Evolutionary conservation across 2,329 filamentous ascomycete species (phyloP).

Genomic region (Ceratocystis ficicola): DNA sequence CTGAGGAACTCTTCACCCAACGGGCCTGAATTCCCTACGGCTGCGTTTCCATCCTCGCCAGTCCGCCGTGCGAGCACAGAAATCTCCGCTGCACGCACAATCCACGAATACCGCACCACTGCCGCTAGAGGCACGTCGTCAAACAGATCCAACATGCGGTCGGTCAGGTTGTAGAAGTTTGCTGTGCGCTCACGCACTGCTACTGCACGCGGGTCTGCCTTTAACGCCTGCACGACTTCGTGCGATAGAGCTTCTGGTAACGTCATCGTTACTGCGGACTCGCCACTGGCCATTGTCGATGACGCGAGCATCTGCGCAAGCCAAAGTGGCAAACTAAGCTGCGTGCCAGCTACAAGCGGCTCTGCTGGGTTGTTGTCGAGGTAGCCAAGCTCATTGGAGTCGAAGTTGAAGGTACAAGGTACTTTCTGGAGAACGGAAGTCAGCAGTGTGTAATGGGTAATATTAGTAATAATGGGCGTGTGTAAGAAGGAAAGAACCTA

Average conservation of each 20-base stretch:
- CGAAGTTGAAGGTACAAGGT: constrained; percentile 86
- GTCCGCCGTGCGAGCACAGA: constrained; percentile 82
- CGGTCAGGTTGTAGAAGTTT: constrained; percentile 78
- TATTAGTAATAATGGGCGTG: not conserved
- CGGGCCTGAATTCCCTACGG: constrained; percentile 14
- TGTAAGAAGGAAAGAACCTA: constrained; percentile 29
- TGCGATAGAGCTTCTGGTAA: constrained; percentile 65
- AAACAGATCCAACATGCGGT: constrained; percentile 78
- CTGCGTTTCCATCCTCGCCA: constrained; percentile 43
- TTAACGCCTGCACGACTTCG: constrained; percentile 76
- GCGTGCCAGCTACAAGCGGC: constrained; percentile 67
- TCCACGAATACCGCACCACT: constrained; percentile 66
- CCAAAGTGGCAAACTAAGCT: constrained; percentile 80
- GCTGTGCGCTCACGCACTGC: constrained; percentile 70
- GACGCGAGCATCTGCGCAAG: constrained; percentile 86
- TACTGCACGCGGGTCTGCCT: constrained; percentile 77
- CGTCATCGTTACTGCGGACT: constrained; percentile 61
- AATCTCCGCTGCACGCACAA: constrained; percentile 66
- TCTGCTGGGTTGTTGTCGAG: constrained; percentile 66
- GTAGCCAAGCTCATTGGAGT: constrained; percentile 75
- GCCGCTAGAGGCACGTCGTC: constrained; percentile 69
- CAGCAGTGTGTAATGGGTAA: constrained; percentile 17
- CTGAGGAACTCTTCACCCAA: constrained; percentile 71
- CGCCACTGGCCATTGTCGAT: constrained; percentile 37
- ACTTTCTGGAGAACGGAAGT: constrained; percentile 54